phyloP scores from a whole-genome alignment of 345 rosid species.

The Moricandia arvensis region DNA sequence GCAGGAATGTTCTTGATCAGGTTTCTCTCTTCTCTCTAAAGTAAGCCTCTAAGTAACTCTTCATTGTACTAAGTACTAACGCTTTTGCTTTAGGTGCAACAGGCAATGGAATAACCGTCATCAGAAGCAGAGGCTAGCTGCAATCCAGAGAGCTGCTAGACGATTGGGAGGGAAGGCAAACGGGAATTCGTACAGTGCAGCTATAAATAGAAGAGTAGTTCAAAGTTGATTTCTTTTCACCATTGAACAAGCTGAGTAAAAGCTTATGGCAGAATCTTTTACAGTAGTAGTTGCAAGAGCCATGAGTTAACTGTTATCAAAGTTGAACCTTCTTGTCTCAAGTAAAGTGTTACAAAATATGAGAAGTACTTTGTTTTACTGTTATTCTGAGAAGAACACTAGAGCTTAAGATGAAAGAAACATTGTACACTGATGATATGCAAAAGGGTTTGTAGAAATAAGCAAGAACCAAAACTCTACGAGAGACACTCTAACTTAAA shows the following conservation, averaged over 20 bases:
- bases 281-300: background rate
- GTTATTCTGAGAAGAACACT: background rate
- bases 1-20: slow-evolving; percentile 70
- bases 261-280: slow-evolving; percentile 13
- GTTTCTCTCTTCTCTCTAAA: slow-evolving; percentile 8
- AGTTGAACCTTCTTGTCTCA: slow-evolving; percentile 1
- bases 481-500: slow-evolving; percentile 9
- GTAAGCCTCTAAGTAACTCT: background rate
- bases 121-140: slow-evolving; percentile 40
- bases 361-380: background rate
- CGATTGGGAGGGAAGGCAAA: slow-evolving; percentile 56
- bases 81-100: background rate
- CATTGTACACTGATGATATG: background rate
- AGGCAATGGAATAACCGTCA: slow-evolving; percentile 26
- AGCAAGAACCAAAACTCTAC: slow-evolving; percentile 1
- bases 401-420: background rate
- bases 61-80: background rate
- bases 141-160: slow-evolving; percentile 49
- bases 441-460: background rate
- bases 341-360: slow-evolving; percentile 16
- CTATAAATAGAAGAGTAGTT: slow-evolving; percentile 32
- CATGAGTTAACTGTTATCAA: background rate
- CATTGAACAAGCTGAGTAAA: slow-evolving; percentile 17
- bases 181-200: slow-evolving; percentile 38
- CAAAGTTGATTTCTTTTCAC: slow-evolving; percentile 18